These are phyloP conservation scores for Mycena vulgaris DNA, from an alignment of 768 basidiomycete genomes.

Conservation along the genomic window DNA sequence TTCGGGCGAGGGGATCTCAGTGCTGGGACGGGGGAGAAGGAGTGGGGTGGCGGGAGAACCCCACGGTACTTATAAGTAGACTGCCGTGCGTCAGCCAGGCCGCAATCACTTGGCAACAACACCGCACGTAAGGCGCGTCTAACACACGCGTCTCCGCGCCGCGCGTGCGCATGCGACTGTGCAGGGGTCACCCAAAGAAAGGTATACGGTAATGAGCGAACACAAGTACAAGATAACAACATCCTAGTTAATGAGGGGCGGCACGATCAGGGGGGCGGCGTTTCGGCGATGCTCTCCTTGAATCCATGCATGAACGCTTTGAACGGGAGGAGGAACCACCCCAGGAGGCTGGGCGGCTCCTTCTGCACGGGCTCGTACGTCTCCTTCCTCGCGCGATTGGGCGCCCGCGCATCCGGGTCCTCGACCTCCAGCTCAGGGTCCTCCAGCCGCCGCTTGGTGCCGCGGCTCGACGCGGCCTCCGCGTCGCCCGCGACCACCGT, in stretches of 20 bases:
- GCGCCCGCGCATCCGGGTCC: constrained; percentile 58
- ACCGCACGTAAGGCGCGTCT: constrained; percentile 36
- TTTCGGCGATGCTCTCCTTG: constrained; percentile 65
- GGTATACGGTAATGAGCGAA: constrained; percentile 18
- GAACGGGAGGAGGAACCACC: constrained; percentile 76
- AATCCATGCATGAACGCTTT: constrained; percentile 78
- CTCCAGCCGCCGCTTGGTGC: constrained; percentile 67
- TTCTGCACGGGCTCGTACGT: constrained; percentile 59
- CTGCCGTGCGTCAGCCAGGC: not conserved
- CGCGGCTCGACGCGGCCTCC: constrained; percentile 42
- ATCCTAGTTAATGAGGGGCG: constrained; percentile 26
- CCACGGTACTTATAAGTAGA: constrained; percentile 19
- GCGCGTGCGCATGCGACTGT: not conserved
- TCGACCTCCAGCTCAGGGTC: constrained; percentile 51
- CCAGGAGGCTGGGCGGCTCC: constrained; percentile 64
- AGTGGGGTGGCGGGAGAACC: not conserved
- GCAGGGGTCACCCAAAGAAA: constrained; percentile 20
- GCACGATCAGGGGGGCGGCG: constrained; percentile 34
- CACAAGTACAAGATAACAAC: constrained; percentile 26
- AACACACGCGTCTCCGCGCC: constrained; percentile 13
- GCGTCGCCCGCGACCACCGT: constrained; percentile 53
- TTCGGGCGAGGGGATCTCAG: not conserved
- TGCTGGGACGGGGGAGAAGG: not conserved
- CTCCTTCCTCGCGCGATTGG: constrained; percentile 68
- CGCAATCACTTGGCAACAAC: not conserved